These are phyloP conservation scores for Scheffersomyces spartinae DNA, from an alignment of 805 yeast genomes.

Conservation along the genomic window DNA sequence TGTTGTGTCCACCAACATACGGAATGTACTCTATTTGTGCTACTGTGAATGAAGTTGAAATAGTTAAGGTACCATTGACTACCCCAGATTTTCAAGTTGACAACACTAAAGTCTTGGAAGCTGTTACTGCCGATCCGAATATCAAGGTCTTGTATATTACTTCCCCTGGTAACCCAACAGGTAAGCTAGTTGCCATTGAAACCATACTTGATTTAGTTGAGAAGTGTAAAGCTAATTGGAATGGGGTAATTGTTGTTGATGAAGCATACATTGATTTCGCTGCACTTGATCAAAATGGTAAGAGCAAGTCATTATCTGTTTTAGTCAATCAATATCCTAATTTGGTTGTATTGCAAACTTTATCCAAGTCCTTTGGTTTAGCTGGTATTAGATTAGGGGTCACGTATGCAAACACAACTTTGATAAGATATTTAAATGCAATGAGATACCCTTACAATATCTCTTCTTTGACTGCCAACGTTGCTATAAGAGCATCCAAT, in stretches of 20 bases:
- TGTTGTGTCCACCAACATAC: constrained; percentile 90
- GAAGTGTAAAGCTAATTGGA: constrained; percentile 40
- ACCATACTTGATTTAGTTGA: constrained; percentile 28
- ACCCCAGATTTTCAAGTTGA: constrained; percentile 45
- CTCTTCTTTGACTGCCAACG: constrained; percentile 63
- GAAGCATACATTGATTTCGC: constrained; percentile 93
- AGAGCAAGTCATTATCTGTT: constrained; percentile 68
- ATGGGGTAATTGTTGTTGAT: constrained; percentile 76
- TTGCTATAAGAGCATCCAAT: constrained; percentile 66
- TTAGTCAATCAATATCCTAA: constrained; percentile 75
- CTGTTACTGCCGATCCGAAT: constrained; percentile 40
- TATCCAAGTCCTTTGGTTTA: constrained; percentile 90
- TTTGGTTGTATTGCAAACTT: constrained; percentile 79
- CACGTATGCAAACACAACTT: constrained; percentile 49
- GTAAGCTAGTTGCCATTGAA: constrained; percentile 39
- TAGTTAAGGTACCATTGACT: constrained; percentile 60
- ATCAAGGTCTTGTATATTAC: constrained; percentile 78
- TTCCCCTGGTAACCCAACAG: constrained; percentile 97
- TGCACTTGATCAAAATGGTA: constrained; percentile 45
- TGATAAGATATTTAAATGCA: constrained; percentile 65
- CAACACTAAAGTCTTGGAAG: constrained; percentile 39
- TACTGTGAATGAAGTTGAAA: constrained; percentile 73
- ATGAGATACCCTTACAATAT: constrained; percentile 96
- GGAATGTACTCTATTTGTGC: constrained; percentile 96
- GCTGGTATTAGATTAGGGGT: constrained; percentile 91